A percentile compares a stretch with the other conserved stretches of the same genome.
phyloP scores from a whole-genome alignment of 2,329 filamentous ascomycete genomes.

The Alternaria gaisen region DNA sequence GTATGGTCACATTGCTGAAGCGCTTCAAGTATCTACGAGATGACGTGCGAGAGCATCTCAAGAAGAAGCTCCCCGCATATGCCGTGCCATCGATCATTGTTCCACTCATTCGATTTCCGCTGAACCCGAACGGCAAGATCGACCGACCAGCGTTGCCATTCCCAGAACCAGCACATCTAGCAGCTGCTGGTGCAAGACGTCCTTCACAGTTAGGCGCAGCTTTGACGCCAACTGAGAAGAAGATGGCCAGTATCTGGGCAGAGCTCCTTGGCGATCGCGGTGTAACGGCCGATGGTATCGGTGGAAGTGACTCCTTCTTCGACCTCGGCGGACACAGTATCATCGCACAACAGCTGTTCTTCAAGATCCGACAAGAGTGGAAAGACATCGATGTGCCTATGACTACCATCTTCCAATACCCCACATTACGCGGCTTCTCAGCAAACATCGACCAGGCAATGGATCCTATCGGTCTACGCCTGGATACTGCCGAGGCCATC shows the following conservation, averaged over 20 bases:
- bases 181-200: slow-evolving; percentile 62
- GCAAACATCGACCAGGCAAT: slow-evolving; percentile 61
- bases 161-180: slow-evolving; percentile 75
- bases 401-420: slow-evolving; percentile 73
- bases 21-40: slow-evolving; percentile 69
- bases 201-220: slow-evolving; percentile 56
- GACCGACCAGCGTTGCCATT: slow-evolving; percentile 83
- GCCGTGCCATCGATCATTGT: slow-evolving; percentile 80
- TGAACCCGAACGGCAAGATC: slow-evolving; percentile 74
- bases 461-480: slow-evolving; percentile 58
- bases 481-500: slow-evolving; percentile 50
- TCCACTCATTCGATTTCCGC: slow-evolving; percentile 73
- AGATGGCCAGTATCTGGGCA: slow-evolving; percentile 77
- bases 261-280: slow-evolving; percentile 67
- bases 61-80: slow-evolving; percentile 75
- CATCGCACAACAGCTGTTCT: slow-evolving; percentile 80
- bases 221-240: slow-evolving; percentile 67
- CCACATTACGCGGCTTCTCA: slow-evolving; percentile 67
- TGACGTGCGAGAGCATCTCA: slow-evolving; percentile 72
- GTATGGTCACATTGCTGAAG: slow-evolving; percentile 64
- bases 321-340: slow-evolving; percentile 83
- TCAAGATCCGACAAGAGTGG: slow-evolving; percentile 71
- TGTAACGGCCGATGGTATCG: slow-evolving; percentile 73
- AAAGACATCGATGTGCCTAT: slow-evolving; percentile 73
- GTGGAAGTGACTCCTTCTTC: slow-evolving; percentile 73